Percentiles rank a stretch among this genome's conserved stretches.
These are phyloP conservation scores for Moniliophthora roreri DNA, from an alignment of 1,284 basidiomycete species.

Conservation along the genomic window DNA sequence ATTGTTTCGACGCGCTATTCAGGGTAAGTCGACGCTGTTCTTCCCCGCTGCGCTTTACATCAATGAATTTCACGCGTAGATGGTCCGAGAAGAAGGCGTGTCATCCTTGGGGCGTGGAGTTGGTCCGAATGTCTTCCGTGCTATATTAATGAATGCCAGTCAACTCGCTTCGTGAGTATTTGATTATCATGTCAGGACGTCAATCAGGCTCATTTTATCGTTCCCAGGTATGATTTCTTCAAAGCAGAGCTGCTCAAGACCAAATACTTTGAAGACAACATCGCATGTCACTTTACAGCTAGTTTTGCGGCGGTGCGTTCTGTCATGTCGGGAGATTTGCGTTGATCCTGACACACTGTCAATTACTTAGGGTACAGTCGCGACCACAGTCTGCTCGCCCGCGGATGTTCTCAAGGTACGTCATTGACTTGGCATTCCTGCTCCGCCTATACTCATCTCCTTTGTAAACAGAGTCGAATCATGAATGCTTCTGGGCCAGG, in stretches of 20 bases:
- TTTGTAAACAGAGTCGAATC: slow-evolving; percentile 61
- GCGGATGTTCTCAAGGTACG: slow-evolving; percentile 86
- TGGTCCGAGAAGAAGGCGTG: slow-evolving; percentile 82
- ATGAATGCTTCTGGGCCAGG: slow-evolving; percentile 89
- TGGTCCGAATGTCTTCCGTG: slow-evolving; percentile 83
- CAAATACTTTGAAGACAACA: slow-evolving; percentile 76
- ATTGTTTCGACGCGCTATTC: slow-evolving; percentile 83
- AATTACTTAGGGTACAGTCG: slow-evolving; percentile 73
- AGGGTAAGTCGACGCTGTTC: slow-evolving; percentile 47
- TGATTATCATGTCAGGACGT: neutral
- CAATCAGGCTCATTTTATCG: neutral
- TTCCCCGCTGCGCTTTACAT: slow-evolving; percentile 2
- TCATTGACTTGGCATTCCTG: neutral
- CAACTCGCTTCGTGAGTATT: slow-evolving; percentile 80
- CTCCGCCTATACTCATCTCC: neutral
- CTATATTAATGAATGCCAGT: slow-evolving; percentile 88
- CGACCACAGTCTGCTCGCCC: slow-evolving; percentile 92
- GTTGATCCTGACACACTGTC: neutral
- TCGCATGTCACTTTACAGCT: slow-evolving; percentile 79
- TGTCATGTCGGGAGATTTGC: neutral
- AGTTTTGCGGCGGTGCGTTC: slow-evolving; percentile 80
- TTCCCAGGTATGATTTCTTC: slow-evolving; percentile 82
- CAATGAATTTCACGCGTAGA: slow-evolving; percentile 41
- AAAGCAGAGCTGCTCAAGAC: slow-evolving; percentile 77
- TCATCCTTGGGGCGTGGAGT: slow-evolving; percentile 79